Evolutionary conservation across 83 land plant species (phyloP), one percentile per base, ranked within the genome.

Genomic region (Thuja plicata): DNA sequence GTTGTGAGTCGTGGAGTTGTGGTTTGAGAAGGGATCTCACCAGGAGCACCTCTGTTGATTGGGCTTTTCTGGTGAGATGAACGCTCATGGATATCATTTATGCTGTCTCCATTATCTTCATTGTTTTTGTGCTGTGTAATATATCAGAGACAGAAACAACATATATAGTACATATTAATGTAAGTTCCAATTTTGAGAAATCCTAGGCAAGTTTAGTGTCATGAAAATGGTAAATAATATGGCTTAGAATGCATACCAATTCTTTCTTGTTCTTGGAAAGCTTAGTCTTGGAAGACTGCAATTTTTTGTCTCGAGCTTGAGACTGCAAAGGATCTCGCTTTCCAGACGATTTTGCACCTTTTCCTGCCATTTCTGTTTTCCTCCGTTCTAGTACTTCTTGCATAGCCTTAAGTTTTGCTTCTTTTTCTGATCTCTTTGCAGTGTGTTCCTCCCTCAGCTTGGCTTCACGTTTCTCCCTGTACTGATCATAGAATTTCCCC

Each of bases 341-440:
- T 40, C 85, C 90, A 12, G 81, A 88, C 60, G 93, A 91, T 15
- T 90, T 89, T n/a, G 92, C 86, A 89, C 92, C 88, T 62, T 92
- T 95, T 40, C 92, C 91, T 70, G 92, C 89, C 92, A 95, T 50
- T 89, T 96, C 97, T 76, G 97, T 90, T 77, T 90, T 93, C 86
- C 97, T 95, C 16, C 87, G 86, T 73, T 96, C 95, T 55, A 96
- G 93, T 74, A 89, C 93, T 88, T 96, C 97, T 80, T 92, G 95
- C 98, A 96, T 91, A 66, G 96, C 93, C 87, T 93, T 96, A 89
- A 96, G 85, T 85, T 89, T 93, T 46, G 97, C 96, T 91, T 95
- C 97, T 90, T 93, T 96, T 87, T 95, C 94, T 46, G 91, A 92
- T 87, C 92, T 77, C 38, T 90, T 94, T 1, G 92, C 89, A 52